Evolutionary conservation across 768 basidiomycete species (phyloP).

Genomic region (Trametes maxima): DNA sequence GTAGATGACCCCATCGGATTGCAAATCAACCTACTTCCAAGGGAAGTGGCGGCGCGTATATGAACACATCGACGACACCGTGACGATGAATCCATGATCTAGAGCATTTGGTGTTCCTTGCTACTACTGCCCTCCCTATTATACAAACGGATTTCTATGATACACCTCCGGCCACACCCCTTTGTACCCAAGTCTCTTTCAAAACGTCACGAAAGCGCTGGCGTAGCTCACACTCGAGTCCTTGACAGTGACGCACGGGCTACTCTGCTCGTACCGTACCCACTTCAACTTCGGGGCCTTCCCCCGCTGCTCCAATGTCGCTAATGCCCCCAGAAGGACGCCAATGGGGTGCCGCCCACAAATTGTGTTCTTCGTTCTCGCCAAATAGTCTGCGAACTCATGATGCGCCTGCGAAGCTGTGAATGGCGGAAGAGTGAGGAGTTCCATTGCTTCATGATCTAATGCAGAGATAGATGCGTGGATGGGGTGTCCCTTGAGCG

Average conservation of each 20-base stretch:
- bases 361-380: slow-evolving; percentile 88
- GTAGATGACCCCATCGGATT: slow-evolving; percentile 58
- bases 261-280: slow-evolving; percentile 95
- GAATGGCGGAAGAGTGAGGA: slow-evolving; percentile 60
- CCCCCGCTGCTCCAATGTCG: slow-evolving; percentile 50
- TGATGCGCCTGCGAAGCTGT: slow-evolving; percentile 57
- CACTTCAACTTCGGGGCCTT: slow-evolving; percentile 58
- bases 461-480: slow-evolving; percentile 80
- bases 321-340: slow-evolving; percentile 80
- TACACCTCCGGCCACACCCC: no score
- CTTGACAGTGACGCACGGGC: slow-evolving; percentile 59
- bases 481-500: slow-evolving; percentile 60
- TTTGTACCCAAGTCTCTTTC: background rate
- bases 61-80: slow-evolving; percentile 11
- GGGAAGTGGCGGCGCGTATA: background rate
- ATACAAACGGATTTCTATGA: background rate
- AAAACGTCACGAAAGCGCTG: slow-evolving; percentile 80
- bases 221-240: slow-evolving; percentile 98
- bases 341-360: slow-evolving; percentile 97
- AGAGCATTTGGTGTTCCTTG: background rate
- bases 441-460: slow-evolving; percentile 85
- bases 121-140: background rate
- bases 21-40: slow-evolving; percentile 37
- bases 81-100: background rate
- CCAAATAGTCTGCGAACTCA: slow-evolving; percentile 67